A percentile compares a stretch with the other conserved stretches of the same genome.
Conservation (phyloP, 2,329 filamentous ascomycete genomes). For the Ramularia endophylla region DNA sequence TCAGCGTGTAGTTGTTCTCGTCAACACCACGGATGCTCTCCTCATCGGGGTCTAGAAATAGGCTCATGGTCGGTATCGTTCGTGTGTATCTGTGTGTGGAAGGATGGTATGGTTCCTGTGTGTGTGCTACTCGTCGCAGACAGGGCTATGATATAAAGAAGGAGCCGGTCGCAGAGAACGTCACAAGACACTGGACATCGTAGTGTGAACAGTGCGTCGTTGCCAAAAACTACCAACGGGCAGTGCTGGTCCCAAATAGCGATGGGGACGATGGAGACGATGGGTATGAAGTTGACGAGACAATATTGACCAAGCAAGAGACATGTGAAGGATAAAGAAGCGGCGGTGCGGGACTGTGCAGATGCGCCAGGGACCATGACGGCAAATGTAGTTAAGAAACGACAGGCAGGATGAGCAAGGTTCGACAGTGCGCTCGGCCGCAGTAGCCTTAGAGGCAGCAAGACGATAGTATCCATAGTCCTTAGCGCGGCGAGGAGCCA, state of each 20-base stretch:
- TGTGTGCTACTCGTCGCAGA: slow-evolving; percentile 5
- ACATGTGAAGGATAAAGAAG: slow-evolving; percentile 6
- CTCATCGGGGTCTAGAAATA: slow-evolving; percentile 12
- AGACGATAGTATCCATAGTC: slow-evolving; percentile 14
- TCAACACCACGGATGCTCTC: slow-evolving; percentile 8
- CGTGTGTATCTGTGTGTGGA: neutral
- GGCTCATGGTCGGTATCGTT: slow-evolving; percentile 12
- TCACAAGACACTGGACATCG: slow-evolving; percentile 10
- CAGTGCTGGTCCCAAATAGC: slow-evolving; percentile 14
- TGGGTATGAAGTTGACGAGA: slow-evolving; percentile 9
- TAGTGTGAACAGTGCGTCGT: slow-evolving; percentile 2
- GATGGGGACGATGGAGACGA: slow-evolving; percentile 14
- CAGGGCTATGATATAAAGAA: slow-evolving; percentile 10
- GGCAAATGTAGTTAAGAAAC: neutral
- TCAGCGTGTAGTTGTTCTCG: slow-evolving; percentile 10
- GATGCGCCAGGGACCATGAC: too few relatives aligned
- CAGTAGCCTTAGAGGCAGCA: slow-evolving; percentile 7
- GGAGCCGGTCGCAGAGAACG: slow-evolving; percentile 3
- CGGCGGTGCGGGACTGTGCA: slow-evolving; percentile 14
- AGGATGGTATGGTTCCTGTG: slow-evolving; percentile 10
- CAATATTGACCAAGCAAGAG: slow-evolving; percentile 10
- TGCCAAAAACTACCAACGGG: slow-evolving; percentile 13
- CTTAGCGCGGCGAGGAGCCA: slow-evolving; percentile 7
- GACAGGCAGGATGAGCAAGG: slow-evolving; percentile 15
- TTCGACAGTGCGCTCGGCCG: slow-evolving; percentile 15